These are phyloP conservation scores for Paraleonurus japonicus DNA, from an alignment of 257 asterid genomes.

Conservation along the genomic window DNA sequence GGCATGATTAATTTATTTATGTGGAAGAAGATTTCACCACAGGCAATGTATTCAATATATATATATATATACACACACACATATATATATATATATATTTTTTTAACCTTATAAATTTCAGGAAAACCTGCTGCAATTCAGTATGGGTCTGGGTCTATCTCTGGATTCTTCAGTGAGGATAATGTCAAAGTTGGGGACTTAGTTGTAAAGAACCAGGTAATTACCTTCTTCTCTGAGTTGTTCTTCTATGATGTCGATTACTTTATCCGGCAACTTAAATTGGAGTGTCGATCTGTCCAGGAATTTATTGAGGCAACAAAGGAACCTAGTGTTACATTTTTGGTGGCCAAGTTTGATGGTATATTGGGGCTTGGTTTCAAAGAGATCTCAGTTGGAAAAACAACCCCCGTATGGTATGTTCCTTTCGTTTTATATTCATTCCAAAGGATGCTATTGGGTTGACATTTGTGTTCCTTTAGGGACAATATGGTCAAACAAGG, in stretches of 20 bases:
- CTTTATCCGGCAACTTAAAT: slow-evolving; percentile 9
- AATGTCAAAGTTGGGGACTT: slow-evolving; percentile 76
- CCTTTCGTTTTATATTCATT: neutral
- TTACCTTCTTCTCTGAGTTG: neutral
- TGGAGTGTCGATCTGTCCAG: slow-evolving; percentile 35
- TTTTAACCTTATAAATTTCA: slow-evolving; percentile 15
- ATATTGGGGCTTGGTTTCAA: slow-evolving; percentile 90
- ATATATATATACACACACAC: too few species aligned
- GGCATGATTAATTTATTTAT: neutral
- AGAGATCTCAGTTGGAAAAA: slow-evolving; percentile 89
- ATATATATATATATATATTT: too few species aligned
- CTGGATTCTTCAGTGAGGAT: slow-evolving; percentile 90
- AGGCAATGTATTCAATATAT: too few species aligned
- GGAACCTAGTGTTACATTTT: slow-evolving; percentile 84
- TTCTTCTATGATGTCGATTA: neutral
- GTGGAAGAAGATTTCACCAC: neutral
- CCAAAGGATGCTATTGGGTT: neutral
- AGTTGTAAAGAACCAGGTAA: slow-evolving; percentile 72
- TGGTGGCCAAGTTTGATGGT: slow-evolving; percentile 97
- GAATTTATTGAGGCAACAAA: slow-evolving; percentile 90
- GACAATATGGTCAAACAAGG: slow-evolving; percentile 93
- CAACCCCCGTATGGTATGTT: slow-evolving; percentile 81
- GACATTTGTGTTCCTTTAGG: slow-evolving; percentile 41
- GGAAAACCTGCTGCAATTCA: slow-evolving; percentile 90
- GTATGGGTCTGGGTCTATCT: slow-evolving; percentile 92